Percentiles rank a stretch among this genome's conserved stretches.
phyloP scores from a whole-genome alignment of 768 basidiomycete species.

The Grammothele lineata region DNA sequence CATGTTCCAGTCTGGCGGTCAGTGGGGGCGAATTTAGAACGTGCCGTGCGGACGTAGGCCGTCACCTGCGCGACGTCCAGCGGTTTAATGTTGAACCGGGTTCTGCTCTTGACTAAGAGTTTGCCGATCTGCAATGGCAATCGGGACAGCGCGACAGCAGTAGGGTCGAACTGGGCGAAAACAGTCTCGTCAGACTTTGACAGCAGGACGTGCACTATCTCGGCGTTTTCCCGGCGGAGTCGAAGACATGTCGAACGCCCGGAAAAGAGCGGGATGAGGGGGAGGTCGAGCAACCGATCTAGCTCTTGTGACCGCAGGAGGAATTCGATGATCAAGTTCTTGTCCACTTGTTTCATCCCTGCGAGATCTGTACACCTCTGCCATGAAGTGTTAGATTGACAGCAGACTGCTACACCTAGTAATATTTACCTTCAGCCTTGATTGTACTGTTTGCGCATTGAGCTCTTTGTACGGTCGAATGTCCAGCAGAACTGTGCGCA shows the following conservation, averaged over 20 bases:
- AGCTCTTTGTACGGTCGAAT: no score
- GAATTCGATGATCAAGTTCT: slow-evolving; percentile 24
- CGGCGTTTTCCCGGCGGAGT: background rate
- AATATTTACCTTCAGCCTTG: no score
- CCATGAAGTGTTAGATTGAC: no score
- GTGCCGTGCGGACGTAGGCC: background rate
- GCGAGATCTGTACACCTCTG: no score
- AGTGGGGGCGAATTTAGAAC: slow-evolving; percentile 14
- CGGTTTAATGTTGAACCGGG: slow-evolving; percentile 28
- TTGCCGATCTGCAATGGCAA: slow-evolving; percentile 23
- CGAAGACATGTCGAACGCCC: slow-evolving; percentile 21
- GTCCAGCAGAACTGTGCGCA: no score
- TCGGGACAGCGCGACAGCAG: slow-evolving; percentile 27
- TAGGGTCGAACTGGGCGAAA: slow-evolving; percentile 28
- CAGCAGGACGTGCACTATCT: slow-evolving; percentile 23
- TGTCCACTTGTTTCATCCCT: background rate
- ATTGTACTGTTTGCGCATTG: no score
- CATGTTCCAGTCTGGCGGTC: background rate
- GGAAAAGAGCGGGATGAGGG: slow-evolving; percentile 30
- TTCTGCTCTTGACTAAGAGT: slow-evolving; percentile 22
- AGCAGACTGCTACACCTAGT: no score
- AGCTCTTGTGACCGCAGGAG: slow-evolving; percentile 32
- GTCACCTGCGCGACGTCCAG: slow-evolving; percentile 15
- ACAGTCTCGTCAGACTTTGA: slow-evolving; percentile 26
- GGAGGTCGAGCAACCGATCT: slow-evolving; percentile 32